Evolutionary conservation across 768 basidiomycete genomes (phyloP).

Genomic region (Pleurotus ostreatus): DNA sequence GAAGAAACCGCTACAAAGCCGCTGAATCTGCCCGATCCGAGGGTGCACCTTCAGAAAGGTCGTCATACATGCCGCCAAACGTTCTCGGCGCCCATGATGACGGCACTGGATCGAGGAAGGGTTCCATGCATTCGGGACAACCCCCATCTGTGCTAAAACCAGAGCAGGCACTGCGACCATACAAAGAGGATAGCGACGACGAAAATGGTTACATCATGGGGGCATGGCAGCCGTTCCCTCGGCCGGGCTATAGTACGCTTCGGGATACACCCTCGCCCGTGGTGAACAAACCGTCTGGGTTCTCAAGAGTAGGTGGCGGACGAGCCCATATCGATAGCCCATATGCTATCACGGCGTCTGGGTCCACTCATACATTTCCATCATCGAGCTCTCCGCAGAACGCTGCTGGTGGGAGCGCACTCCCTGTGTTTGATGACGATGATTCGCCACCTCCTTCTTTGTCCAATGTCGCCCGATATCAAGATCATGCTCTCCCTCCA

Average conservation of each 20-base stretch:
- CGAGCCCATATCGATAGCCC: constrained; percentile 82
- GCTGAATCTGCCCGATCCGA: neutral
- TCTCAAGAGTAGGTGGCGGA: constrained; percentile 85
- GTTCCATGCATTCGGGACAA: constrained; percentile 52
- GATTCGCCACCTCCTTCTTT: constrained; percentile 49
- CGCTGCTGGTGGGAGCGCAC: constrained; percentile 13
- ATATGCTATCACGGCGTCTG: constrained; percentile 62
- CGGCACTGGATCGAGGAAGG: constrained; percentile 35
- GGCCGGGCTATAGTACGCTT: constrained; percentile 45
- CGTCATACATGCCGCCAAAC: constrained; percentile 31
- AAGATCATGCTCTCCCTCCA: constrained; percentile 38
- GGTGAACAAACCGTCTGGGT: constrained; percentile 48
- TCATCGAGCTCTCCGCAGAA: constrained; percentile 48
- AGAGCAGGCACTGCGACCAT: constrained; percentile 73
- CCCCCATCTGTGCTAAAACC: constrained; percentile 74
- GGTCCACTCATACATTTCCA: constrained; percentile 65
- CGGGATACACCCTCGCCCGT: constrained; percentile 27
- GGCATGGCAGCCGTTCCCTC: constrained; percentile 81
- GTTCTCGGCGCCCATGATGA: constrained; percentile 20
- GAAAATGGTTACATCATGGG: constrained; percentile 88
- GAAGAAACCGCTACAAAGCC: constrained; percentile 7
- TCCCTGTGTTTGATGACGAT: constrained; percentile 30
- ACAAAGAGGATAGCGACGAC: constrained; percentile 76
- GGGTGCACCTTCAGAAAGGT: constrained; percentile 33
- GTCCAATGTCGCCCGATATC: constrained; percentile 40